Evolutionary conservation across 345 rosid species (phyloP).

Genomic region (Arabidopsis thaliana): TAIR10.1 NC_003076.8:2069001-2069500

Average conservation of each 20-base stretch:
- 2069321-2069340: conserved; percentile 58
- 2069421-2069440: conserved; percentile 54
- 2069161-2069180: conserved; percentile 83
- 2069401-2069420: conserved; percentile 59
- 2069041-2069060: conserved; percentile 51
- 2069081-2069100: background rate
- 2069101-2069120: background rate
- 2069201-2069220: conserved; percentile 91
- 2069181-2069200: conserved; percentile 96
- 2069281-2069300: conserved; percentile 69
- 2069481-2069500: conserved; percentile 49
- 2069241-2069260: conserved; percentile 79
- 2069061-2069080: background rate
- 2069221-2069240: conserved; percentile 93
- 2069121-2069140: background rate
- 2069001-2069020: conserved; percentile 87
- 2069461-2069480: conserved; percentile 53
- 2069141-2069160: conserved; percentile 26
- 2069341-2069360: conserved; percentile 56
- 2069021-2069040: conserved; percentile 83
- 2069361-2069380: conserved; percentile 89
- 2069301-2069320: conserved; percentile 51
- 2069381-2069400: conserved; percentile 82
- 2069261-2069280: conserved; percentile 72
- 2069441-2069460: conserved; percentile 49